Evolutionary conservation across 2,329 filamentous ascomycete genomes (phyloP), one percentile per base, ranked within the genome.

Genomic region (Trichoderma pleuroti): DNA sequence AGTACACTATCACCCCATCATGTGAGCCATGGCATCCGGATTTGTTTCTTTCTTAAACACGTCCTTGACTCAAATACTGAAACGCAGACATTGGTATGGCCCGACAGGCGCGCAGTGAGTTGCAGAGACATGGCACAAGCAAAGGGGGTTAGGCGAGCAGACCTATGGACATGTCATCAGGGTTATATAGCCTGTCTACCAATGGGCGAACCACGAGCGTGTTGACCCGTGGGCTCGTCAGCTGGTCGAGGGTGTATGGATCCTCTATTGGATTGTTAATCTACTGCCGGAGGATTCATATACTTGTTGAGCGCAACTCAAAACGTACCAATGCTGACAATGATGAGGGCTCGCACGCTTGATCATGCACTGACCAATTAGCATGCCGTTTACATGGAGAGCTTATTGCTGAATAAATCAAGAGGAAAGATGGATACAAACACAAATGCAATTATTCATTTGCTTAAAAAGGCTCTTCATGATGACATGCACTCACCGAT

Each of bases 181-280:
- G 84, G 70, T 89, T 86, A 77, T 91, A 92, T 0, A 92, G 83
- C 54, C 88, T 85, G 73, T 92, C 89, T 12, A 92, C 89, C n/a
- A 93, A 80, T 3, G 90, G 90, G 62, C 90, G 85, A 7, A 92
- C 88, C 61, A 92, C 85, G 14, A 89, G 81, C 36, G 86, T 84
- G 74, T 92, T 92, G 84, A 92, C 89, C 42, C 90, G 86, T 10
- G 90, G 90, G 72, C 89, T 88, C 74, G 87, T 86, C 34, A 92
- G 82, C 77, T 92, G 90, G 63, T 92, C 88, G 70, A 88, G 74
- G 1, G 82, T 83, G 71, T 83, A 84, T 5, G 80, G 80, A 64
- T 84, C 82, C 74, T 83, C 82, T 82, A 70, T 28, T 14, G 2
- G 14, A 12, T 14, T 26, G n/a, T 70, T 21, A 67, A n/a, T 34